Conservation (phyloP, 441 rosid species). For the Adansonia grandidieri region DNA sequence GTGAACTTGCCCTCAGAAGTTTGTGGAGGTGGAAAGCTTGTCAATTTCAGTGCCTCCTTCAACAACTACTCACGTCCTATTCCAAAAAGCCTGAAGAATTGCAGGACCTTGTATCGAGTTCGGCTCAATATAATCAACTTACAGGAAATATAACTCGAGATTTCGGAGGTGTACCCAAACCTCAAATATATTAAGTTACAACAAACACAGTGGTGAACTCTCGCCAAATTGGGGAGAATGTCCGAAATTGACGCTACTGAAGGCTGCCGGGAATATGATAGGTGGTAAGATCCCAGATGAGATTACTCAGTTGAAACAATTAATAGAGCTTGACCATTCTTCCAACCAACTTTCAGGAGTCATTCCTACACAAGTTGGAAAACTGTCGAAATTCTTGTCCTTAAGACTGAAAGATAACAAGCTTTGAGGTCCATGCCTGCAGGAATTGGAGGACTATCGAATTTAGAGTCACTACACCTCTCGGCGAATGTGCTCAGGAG, state of each 20-base stretch:
- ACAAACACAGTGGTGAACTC: conserved; percentile 36
- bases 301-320: conserved; percentile 29
- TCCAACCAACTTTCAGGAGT: conserved; percentile 28
- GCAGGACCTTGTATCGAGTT: conserved; percentile 36
- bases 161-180: conserved; percentile 40
- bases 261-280: conserved; percentile 33
- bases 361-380: conserved; percentile 32
- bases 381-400: conserved; percentile 24
- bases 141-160: conserved; percentile 36
- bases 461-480: not conserved
- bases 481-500: not conserved
- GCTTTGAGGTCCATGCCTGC: conserved; percentile 37
- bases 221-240: conserved; percentile 35
- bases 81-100: conserved; percentile 40
- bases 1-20: conserved; percentile 39
- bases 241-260: conserved; percentile 27
- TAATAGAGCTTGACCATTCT: conserved; percentile 39
- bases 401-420: conserved; percentile 34
- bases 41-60: conserved; percentile 27
- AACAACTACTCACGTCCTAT: conserved; percentile 44
- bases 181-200: conserved; percentile 41
- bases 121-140: conserved; percentile 40
- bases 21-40: conserved; percentile 37
- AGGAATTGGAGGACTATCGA: conserved; percentile 22
- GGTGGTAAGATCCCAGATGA: conserved; percentile 25